These are phyloP conservation scores for Scheffersomyces parashehatae DNA, from an alignment of 1,139 yeast genomes.

Conservation along the genomic window DNA sequence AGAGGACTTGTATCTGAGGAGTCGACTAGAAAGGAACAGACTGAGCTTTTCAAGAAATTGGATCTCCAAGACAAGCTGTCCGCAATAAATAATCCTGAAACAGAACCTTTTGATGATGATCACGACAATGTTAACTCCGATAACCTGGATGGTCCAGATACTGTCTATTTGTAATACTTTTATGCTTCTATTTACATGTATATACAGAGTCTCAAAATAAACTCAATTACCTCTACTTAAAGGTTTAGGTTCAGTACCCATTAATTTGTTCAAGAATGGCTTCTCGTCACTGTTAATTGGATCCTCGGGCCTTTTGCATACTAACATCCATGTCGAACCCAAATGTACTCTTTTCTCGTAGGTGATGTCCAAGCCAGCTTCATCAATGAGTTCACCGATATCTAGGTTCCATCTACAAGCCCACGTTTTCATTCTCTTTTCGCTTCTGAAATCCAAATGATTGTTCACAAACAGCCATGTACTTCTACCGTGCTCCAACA, in stretches of 20 bases:
- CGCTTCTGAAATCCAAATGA: constrained; percentile 81
- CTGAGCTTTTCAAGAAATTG: too few relatives aligned
- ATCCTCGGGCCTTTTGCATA: constrained; percentile 73
- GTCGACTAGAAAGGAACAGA: too few relatives aligned
- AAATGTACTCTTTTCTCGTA: constrained; percentile 79
- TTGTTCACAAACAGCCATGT: constrained; percentile 75
- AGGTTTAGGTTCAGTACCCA: constrained; percentile 36
- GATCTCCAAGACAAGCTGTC: too few relatives aligned
- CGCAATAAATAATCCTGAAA: too few relatives aligned
- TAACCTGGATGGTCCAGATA: too few relatives aligned
- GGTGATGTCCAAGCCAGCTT: constrained; percentile 81
- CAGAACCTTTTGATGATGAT: too few relatives aligned
- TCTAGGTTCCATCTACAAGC: constrained; percentile 98
- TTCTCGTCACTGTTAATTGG: constrained; percentile 44
- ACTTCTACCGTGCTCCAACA: constrained; percentile 92
- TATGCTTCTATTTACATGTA: constrained; percentile 9
- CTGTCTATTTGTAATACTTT: too few relatives aligned
- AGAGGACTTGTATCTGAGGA: constrained; percentile 22
- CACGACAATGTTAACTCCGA: too few relatives aligned
- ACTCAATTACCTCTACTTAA: constrained; percentile 20
- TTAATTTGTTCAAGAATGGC: constrained; percentile 44
- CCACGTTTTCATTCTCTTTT: constrained; percentile 84
- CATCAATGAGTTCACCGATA: constrained; percentile 80
- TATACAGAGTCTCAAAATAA: constrained; percentile 9
- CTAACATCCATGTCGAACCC: constrained; percentile 91